phyloP scores from a whole-genome alignment of 2,329 filamentous ascomycete genomes.

The Delphinella strobiligena region DNA sequence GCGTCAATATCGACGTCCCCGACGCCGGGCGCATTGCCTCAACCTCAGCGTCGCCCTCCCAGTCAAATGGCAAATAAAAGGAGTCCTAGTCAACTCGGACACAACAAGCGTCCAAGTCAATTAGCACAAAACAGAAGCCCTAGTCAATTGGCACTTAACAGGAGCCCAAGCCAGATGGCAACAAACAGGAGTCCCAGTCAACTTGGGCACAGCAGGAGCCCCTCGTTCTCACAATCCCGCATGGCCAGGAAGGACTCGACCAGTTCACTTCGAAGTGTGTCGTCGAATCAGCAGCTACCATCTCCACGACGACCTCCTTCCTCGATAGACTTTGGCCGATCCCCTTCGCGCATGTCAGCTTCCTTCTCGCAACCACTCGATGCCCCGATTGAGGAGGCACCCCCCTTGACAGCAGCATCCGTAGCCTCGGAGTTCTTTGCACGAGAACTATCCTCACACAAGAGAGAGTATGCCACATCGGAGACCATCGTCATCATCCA shows the following conservation, averaged over 20 bases:
- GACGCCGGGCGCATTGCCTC: too few species aligned
- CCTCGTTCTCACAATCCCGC: neutral
- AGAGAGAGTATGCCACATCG: slow-evolving; percentile 17
- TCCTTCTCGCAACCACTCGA: slow-evolving; percentile 26
- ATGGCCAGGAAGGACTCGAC: neutral
- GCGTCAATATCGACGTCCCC: too few species aligned
- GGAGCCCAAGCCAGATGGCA: too few species aligned
- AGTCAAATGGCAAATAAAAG: too few species aligned
- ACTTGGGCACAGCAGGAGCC: neutral
- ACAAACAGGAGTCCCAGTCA: too few species aligned
- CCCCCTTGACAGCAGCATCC: slow-evolving; percentile 38
- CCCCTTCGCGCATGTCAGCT: slow-evolving; percentile 24
- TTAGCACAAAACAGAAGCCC: too few species aligned
- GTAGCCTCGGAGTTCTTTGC: slow-evolving; percentile 39
- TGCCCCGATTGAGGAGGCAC: slow-evolving; percentile 24
- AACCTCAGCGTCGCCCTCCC: too few species aligned
- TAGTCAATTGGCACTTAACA: too few species aligned
- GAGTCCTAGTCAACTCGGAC: too few species aligned
- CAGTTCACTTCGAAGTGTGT: neutral
- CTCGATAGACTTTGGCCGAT: neutral
- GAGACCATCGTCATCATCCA: slow-evolving; percentile 77
- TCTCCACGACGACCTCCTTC: neutral
- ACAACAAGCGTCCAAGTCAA: too few species aligned
- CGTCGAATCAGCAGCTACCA: neutral
- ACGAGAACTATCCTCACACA: slow-evolving; percentile 7